Percentiles rank a stretch among this genome's conserved stretches.
These are phyloP conservation scores for Cladosporium sp. DNA, from an alignment of 2,329 filamentous ascomycete species.

Conservation along the genomic window DNA sequence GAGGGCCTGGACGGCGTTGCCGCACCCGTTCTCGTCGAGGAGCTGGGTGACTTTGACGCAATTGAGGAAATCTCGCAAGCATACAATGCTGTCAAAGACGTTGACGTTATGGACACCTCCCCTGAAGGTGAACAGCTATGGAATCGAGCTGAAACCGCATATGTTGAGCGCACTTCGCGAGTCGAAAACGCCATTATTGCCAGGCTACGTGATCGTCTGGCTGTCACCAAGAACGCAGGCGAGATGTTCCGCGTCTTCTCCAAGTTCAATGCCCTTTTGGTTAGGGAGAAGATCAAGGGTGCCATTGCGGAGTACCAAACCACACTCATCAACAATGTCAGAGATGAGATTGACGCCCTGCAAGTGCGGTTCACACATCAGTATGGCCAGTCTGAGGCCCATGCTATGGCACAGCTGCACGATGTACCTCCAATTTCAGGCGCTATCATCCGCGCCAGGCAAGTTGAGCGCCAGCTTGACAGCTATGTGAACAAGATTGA, in stretches of 20 bases:
- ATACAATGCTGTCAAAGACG: conserved; percentile 90
- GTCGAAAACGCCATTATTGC: conserved; percentile 99
- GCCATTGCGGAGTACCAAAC: conserved; percentile 98
- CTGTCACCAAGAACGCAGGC: conserved; percentile 93
- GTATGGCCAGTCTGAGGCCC: conserved; percentile 96
- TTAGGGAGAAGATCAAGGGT: conserved; percentile 97
- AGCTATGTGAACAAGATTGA: conserved; percentile 99
- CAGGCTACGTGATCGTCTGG: conserved; percentile 84
- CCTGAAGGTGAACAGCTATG: conserved; percentile 86
- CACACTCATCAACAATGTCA: conserved; percentile 96
- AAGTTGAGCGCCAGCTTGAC: conserved; percentile 94
- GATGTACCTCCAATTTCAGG: conserved; percentile 95
- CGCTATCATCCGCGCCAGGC: conserved; percentile 94
- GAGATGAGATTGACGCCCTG: conserved; percentile 87
- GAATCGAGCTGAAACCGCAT: conserved; percentile 91
- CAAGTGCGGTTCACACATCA: conserved; percentile 99
- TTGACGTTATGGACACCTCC: conserved; percentile 91
- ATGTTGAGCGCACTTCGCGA: conserved; percentile 94
- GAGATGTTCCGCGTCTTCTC: conserved; percentile 99
- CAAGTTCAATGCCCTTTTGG: conserved; percentile 98
- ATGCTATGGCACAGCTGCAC: conserved; percentile 95
- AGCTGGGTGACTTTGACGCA: conserved; percentile 95
- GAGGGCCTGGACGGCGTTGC: conserved; percentile 59
- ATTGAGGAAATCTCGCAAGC: conserved; percentile 95
- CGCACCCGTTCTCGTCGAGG: conserved; percentile 75